A percentile compares a stretch with the other conserved stretches of the same genome.
phyloP scores from a whole-genome alignment of 768 basidiomycete genomes.

The Fomitopsis pulvina region DNA sequence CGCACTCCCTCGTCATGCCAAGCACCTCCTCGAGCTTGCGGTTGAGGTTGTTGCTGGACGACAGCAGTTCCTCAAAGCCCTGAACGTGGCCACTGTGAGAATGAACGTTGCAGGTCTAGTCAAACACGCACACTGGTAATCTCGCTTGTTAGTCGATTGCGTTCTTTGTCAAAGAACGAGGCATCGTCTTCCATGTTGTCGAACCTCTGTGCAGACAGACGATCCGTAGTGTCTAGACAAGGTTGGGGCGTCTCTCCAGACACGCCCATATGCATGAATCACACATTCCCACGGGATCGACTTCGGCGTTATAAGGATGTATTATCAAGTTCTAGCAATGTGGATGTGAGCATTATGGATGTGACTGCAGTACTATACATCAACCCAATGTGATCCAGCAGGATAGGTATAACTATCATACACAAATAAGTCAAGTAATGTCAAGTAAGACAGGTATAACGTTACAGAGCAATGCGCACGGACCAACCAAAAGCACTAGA shows the following conservation, averaged over 20 bases:
- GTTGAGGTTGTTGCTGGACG: slow-evolving; percentile 79
- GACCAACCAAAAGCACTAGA: slow-evolving; percentile 1
- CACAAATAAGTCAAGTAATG: slow-evolving; percentile 1
- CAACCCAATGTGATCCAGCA: neutral
- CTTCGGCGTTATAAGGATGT: neutral
- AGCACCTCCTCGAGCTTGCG: slow-evolving; percentile 89
- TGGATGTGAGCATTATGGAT: neutral
- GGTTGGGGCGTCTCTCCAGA: neutral
- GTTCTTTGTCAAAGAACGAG: slow-evolving; percentile 74
- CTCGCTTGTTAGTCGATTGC: slow-evolving; percentile 66
- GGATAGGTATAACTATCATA: slow-evolving; percentile 4
- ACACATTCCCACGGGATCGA: neutral
- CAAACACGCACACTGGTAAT: slow-evolving; percentile 52
- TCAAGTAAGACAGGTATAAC: neutral
- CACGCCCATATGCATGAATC: neutral
- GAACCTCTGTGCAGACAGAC: neutral
- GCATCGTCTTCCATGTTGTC: slow-evolving; percentile 24
- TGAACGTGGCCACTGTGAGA: slow-evolving; percentile 19
- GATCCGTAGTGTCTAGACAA: neutral
- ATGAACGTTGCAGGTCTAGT: neutral
- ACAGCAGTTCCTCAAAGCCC: slow-evolving; percentile 87
- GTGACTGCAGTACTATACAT: neutral
- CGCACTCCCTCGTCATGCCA: slow-evolving; percentile 90
- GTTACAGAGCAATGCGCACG: slow-evolving; percentile 1
- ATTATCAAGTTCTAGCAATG: neutral